phyloP scores from a whole-genome alignment of 371 early-diverging fungal species.

The Apophysomyces sp. region DNA sequence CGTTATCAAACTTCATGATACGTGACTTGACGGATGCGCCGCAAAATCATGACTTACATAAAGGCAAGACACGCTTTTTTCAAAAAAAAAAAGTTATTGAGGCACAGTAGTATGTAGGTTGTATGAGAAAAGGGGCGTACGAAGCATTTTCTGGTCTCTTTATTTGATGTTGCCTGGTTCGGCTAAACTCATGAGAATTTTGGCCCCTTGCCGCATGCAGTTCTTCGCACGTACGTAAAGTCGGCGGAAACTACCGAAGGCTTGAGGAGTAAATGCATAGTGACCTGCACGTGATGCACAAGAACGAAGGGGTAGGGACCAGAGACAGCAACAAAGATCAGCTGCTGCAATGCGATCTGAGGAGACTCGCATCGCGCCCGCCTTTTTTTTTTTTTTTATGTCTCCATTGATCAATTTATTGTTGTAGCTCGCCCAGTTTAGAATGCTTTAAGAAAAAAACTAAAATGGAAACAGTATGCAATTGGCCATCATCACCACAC shows the following conservation, averaged over 20 bases:
- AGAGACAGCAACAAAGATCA: background rate
- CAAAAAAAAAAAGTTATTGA: background rate
- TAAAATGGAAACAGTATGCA: background rate
- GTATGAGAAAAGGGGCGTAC: background rate
- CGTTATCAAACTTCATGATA: too few relatives aligned
- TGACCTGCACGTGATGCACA: background rate
- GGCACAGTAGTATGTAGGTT: background rate
- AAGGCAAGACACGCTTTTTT: too few relatives aligned
- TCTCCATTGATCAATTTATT: background rate
- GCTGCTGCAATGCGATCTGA: background rate
- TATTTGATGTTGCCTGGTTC: background rate
- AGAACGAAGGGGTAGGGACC: background rate
- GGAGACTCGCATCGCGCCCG: background rate
- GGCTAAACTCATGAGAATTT: background rate
- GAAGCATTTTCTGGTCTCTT: background rate
- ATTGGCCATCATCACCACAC: background rate
- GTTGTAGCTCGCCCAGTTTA: background rate
- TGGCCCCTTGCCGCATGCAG: background rate
- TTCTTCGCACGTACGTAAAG: background rate
- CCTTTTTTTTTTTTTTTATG: background rate
- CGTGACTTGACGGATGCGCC: too few relatives aligned
- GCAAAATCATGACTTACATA: too few relatives aligned
- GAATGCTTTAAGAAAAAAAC: background rate
- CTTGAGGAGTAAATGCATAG: background rate
- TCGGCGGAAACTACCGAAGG: background rate